These are phyloP conservation scores for Nematocida sp. DNA, from an alignment of 371 early-diverging fungal species.

Conservation along the genomic window DNA sequence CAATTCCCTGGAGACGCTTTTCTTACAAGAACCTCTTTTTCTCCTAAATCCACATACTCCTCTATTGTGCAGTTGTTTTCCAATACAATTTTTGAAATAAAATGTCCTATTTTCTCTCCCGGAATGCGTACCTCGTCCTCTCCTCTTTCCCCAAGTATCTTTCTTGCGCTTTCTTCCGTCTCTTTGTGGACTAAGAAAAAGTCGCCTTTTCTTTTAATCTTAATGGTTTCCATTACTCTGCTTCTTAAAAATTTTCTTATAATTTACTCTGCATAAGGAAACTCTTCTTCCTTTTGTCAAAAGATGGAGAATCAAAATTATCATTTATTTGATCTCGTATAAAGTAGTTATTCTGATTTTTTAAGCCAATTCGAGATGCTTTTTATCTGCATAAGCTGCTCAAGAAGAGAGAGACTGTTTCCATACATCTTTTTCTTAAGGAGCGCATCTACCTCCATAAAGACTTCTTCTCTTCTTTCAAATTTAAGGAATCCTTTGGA, in stretches of 20 bases:
- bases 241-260: too few relatives aligned
- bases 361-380: constrained; percentile 8
- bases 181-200: constrained; percentile 3
- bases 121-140: constrained; percentile 18
- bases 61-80: constrained; percentile 16
- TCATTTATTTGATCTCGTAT: too few relatives aligned
- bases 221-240: too few relatives aligned
- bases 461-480: constrained; percentile 40
- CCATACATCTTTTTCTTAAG: constrained; percentile 23
- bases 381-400: constrained; percentile 4
- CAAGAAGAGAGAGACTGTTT: constrained; percentile 13
- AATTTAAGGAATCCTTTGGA: constrained; percentile 17
- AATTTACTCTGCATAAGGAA: too few relatives aligned
- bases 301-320: constrained; percentile 23
- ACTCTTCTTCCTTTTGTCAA: too few relatives aligned
- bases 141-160: constrained; percentile 31
- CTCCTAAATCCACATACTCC: constrained; percentile 59
- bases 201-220: constrained; percentile 20
- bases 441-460: constrained; percentile 8
- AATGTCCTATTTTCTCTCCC: not conserved
- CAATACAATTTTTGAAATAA: constrained; percentile 1
- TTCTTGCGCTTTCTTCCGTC: not conserved
- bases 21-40: constrained; percentile 21
- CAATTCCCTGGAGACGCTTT: constrained; percentile 64
- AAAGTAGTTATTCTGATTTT: constrained; percentile 2